A percentile compares a stretch with the other conserved stretches of the same genome.
These are phyloP conservation scores for Iberis pinnata DNA, from an alignment of 345 rosid species.

Conservation along the genomic window DNA sequence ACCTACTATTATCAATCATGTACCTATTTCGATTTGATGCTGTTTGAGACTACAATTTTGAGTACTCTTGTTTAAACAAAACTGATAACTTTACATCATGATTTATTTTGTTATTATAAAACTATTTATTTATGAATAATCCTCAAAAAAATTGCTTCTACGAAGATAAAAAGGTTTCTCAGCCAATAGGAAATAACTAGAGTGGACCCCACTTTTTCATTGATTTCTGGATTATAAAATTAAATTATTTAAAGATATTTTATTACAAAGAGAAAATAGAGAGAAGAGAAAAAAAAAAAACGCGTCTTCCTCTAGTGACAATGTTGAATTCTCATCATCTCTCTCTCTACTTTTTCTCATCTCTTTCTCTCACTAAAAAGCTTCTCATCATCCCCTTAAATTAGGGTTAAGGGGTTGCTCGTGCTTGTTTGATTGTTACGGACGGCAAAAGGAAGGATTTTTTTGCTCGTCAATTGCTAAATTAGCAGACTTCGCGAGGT, in stretches of 20 bases:
- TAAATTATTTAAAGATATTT: neutral
- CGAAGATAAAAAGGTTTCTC: neutral
- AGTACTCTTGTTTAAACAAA: neutral
- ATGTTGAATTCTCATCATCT: conserved; percentile 32
- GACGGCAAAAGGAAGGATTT: conserved; percentile 8
- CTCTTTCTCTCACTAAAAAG: conserved; percentile 28
- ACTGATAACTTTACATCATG: conserved; percentile 2
- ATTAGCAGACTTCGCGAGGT: conserved; percentile 17
- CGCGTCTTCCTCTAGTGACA: conserved; percentile 54
- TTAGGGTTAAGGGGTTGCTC: conserved; percentile 39
- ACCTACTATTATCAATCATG: conserved; percentile 30
- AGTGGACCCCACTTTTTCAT: conserved; percentile 23
- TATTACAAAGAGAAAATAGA: neutral
- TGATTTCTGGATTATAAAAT: neutral
- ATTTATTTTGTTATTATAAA: conserved; percentile 1
- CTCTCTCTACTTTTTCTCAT: conserved; percentile 23
- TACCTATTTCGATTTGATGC: conserved; percentile 20
- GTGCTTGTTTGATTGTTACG: conserved; percentile 18
- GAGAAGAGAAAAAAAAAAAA: conserved; percentile 26
- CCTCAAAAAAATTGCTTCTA: too few relatives aligned
- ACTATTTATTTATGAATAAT: too few relatives aligned
- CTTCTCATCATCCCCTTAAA: conserved; percentile 18
- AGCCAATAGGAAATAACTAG: conserved; percentile 11
- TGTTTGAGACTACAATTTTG: neutral
- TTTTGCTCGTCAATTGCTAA: conserved; percentile 10